Conservation (phyloP, 805 yeast species). For the Suhomyces vadensis region DNA sequence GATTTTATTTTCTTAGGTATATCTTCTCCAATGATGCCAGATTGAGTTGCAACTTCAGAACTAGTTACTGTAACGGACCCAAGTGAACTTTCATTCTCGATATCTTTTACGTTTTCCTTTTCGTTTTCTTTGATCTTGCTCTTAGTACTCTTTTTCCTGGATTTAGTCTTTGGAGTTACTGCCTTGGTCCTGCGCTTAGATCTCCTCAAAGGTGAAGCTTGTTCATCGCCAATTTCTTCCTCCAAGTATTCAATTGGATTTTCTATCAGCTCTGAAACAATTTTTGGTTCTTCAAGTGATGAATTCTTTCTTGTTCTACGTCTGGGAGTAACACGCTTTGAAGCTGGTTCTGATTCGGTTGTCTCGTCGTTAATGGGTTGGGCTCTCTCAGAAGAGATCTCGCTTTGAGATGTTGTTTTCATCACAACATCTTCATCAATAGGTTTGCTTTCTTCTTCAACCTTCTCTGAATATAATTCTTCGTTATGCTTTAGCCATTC, state of each 20-base stretch:
- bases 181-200: neutral
- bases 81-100: too few relatives aligned
- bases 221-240: neutral
- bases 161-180: neutral
- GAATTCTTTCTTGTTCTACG: conserved; percentile 2
- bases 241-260: conserved; percentile 3
- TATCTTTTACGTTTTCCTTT: too few relatives aligned
- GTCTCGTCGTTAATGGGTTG: too few relatives aligned
- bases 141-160: conserved; percentile 1
- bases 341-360: too few relatives aligned
- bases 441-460: neutral
- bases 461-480: neutral
- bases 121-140: conserved; percentile 1
- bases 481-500: conserved; percentile 16
- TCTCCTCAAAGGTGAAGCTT: neutral
- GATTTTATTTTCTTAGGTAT: neutral
- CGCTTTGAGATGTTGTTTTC: too few relatives aligned
- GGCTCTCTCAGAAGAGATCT: neutral
- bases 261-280: neutral
- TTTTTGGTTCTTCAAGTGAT: neutral
- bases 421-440: neutral
- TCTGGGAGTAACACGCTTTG: neutral
- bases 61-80: too few relatives aligned
- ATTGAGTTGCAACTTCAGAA: too few relatives aligned
- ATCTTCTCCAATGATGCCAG: too few relatives aligned